These are phyloP conservation scores for Macroventuria anomochaeta DNA, from an alignment of 2,329 filamentous ascomycete species.

Conservation along the genomic window DNA sequence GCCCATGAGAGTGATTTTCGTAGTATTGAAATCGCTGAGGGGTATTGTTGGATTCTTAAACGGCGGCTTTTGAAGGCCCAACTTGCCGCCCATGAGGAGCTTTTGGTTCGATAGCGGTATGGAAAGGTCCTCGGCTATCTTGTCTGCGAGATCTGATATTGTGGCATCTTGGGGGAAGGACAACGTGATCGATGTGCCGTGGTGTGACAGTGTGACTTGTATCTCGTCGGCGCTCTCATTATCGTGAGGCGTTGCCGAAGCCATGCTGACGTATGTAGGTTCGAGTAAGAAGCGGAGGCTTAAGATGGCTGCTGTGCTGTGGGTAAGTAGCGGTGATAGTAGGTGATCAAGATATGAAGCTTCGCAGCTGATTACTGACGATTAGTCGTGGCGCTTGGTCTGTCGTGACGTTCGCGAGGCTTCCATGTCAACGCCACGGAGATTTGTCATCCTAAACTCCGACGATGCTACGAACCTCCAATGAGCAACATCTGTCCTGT, in stretches of 20 bases:
- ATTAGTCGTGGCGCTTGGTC: constrained; percentile 22
- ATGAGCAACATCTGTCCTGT: too few relatives aligned
- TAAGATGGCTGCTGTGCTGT: constrained; percentile 7
- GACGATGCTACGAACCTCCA: too few relatives aligned
- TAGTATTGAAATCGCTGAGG: constrained; percentile 58
- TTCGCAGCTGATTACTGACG: constrained; percentile 31
- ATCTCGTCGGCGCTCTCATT: constrained; percentile 26
- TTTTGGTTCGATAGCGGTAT: constrained; percentile 72
- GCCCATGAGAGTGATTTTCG: constrained; percentile 71
- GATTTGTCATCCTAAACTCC: constrained; percentile 44
- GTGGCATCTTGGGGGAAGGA: constrained; percentile 59
- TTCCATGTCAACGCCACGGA: constrained; percentile 42
- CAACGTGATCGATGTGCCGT: constrained; percentile 59
- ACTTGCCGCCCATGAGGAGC: constrained; percentile 68
- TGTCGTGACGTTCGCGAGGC: constrained; percentile 45
- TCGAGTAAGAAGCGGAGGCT: background rate
- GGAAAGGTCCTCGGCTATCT: constrained; percentile 62
- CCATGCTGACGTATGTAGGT: constrained; percentile 17
- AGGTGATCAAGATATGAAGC: constrained; percentile 38
- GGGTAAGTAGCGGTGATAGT: constrained; percentile 33
- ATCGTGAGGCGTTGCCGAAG: constrained; percentile 19
- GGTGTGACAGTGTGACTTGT: constrained; percentile 60
- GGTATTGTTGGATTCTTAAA: constrained; percentile 65
- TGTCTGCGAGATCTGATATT: constrained; percentile 64
- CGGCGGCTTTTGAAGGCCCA: constrained; percentile 68